Evolutionary conservation across 2,329 filamentous ascomycete genomes (phyloP).

Genomic region (Cladobotryum mycophilum): DNA sequence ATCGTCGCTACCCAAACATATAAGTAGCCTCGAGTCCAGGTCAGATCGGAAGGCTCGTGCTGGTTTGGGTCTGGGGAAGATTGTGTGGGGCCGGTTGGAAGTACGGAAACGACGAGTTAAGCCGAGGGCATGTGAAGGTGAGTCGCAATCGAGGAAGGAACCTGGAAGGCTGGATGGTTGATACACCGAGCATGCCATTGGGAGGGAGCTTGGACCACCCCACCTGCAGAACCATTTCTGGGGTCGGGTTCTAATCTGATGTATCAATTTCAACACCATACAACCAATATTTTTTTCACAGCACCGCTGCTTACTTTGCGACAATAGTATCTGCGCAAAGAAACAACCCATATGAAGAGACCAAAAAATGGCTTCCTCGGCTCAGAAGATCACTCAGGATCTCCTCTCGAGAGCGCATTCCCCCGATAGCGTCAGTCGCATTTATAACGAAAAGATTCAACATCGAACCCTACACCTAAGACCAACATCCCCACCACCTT

Average conservation of each 20-base stretch:
- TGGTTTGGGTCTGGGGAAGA: slow-evolving; percentile 7
- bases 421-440: slow-evolving; percentile 60
- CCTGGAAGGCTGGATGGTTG: too few relatives aligned
- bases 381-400: slow-evolving; percentile 44
- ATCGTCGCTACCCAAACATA: background rate
- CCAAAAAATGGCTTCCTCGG: slow-evolving; percentile 27
- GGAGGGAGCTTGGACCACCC: slow-evolving; percentile 18
- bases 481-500: slow-evolving; percentile 61
- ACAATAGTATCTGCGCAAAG: too few relatives aligned
- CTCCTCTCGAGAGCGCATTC: slow-evolving; percentile 77
- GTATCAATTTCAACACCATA: too few relatives aligned
- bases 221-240: slow-evolving; percentile 1
- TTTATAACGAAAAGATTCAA: slow-evolving; percentile 77
- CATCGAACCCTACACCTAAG: slow-evolving; percentile 75
- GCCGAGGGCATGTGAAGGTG: slow-evolving; percentile 9
- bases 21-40: background rate
- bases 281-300: too few relatives aligned
- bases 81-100: slow-evolving; percentile 6
- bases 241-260: background rate
- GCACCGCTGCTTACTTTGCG: too few relatives aligned
- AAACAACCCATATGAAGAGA: too few relatives aligned
- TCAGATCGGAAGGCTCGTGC: slow-evolving; percentile 5
- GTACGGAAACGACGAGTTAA: background rate
- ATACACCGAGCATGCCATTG: too few relatives aligned
- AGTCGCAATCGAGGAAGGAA: slow-evolving; percentile 4